Evolutionary conservation across 176 grass and related monocot species (phyloP), one percentile per base, ranked within the genome.

Genomic region (Musa itinerans): DNA sequence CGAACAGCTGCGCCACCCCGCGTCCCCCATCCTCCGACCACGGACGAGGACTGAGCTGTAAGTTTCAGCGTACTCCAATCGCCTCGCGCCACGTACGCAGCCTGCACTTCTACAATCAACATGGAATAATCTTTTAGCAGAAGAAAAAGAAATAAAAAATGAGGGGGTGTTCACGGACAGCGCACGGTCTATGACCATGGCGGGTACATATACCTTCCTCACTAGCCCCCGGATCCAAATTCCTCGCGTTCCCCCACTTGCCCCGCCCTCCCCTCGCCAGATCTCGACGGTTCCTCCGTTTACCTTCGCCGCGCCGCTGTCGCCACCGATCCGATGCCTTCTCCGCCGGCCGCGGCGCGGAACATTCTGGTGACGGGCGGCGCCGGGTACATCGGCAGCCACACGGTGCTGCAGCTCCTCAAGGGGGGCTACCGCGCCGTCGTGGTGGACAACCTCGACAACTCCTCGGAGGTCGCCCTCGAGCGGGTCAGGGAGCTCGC

Each of bases 351-450:
- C 2, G 10, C 15, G 59, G 21, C 84, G 8, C 66, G 74, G 54
- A 89, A 84, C 49, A 89, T 99, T 79, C 87, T 99, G 6, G 95
- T 99, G 10, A 94, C 90, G 15, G 95, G 95, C 50, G 95, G 95
- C 74, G 90, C 95, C 10, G 95, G 95, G 0, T 99, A 99, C 95
- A 99, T 99, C 84, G 95, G 95, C 61, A 99, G 90, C 95, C 95
- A 99, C 83, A 91, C 95, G 1, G 95, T 92, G 67, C 85, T 99
- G 68, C 95, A 89, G 80, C 86, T 99, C 0, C 88, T 99, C 8
- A 76, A 81, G 7, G 84, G 87, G 51, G 95, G 88, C 24, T 99
- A 93, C 83, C 86, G 78, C 80, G 88, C 85, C 52, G 78, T 99
- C 29, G 86, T 94, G 50, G 48, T 89, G 61, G 95, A 99, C 85